A percentile compares a stretch with the other conserved stretches of the same genome.
Evolutionary conservation across 2,329 filamentous ascomycete genomes (phyloP).

Genomic region (Xylaria digitata): DNA sequence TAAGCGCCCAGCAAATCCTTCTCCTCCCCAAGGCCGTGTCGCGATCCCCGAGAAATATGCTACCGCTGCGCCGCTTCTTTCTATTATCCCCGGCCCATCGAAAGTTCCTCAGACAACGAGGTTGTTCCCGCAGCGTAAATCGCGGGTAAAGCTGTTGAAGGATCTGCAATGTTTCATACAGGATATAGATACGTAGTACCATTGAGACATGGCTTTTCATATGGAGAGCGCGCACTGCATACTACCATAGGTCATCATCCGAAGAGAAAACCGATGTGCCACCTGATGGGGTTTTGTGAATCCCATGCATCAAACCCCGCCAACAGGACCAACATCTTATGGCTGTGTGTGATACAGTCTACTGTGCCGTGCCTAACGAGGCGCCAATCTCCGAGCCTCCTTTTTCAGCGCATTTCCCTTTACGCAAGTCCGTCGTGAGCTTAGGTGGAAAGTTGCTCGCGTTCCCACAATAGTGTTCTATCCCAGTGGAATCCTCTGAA

Average conservation of each 20-base stretch:
- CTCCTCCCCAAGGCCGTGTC: neutral
- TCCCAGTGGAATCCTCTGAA: conserved; percentile 1
- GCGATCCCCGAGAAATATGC: conserved; percentile 4
- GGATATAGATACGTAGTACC: conserved; percentile 14
- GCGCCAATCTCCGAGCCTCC: conserved; percentile 8
- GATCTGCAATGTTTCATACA: conserved; percentile 17
- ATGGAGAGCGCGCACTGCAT: conserved; percentile 11
- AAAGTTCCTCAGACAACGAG: neutral
- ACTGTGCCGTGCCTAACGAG: conserved; percentile 2
- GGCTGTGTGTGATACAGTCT: neutral
- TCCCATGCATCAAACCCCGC: conserved; percentile 31
- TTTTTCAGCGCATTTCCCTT: neutral
- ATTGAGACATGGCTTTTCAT: conserved; percentile 9
- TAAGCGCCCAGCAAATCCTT: neutral
- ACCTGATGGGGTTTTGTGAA: conserved; percentile 34
- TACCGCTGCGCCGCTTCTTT: neutral
- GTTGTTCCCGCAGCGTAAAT: conserved; percentile 10
- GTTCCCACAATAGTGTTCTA: neutral
- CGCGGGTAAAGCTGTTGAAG: conserved; percentile 14
- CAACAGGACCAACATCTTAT: neutral
- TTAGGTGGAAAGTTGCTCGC: neutral
- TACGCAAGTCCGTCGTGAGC: too few relatives aligned
- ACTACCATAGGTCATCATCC: conserved; percentile 16
- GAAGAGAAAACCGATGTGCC: conserved; percentile 21
- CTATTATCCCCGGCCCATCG: neutral